Conservation (phyloP, 2,329 filamentous ascomycete species). For the Bimuria novae-zelandiae region DNA sequence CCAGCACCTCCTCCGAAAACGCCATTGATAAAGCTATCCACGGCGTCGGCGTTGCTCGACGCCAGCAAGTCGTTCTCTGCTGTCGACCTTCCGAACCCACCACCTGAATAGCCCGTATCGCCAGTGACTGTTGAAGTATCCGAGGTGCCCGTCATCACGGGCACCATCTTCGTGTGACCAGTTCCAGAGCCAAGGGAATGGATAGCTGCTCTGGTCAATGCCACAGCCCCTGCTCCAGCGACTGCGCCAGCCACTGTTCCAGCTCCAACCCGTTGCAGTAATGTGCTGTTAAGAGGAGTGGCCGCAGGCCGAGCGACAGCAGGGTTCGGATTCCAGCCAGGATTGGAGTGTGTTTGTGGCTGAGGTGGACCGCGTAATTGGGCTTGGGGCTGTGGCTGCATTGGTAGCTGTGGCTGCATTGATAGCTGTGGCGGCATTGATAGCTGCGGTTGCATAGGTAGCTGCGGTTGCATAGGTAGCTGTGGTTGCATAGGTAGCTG, state of each 20-base stretch:
- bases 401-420: not conserved
- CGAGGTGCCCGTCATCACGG: not conserved
- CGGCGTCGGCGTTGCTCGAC: not conserved
- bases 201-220: not conserved
- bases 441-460: not conserved
- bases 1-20: not conserved
- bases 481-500: not conserved
- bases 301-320: not conserved
- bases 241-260: not conserved
- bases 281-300: not conserved
- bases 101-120: too few relatives aligned
- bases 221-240: not conserved
- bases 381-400: not conserved
- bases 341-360: not conserved
- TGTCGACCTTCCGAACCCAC: not conserved
- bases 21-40: not conserved
- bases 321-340: not conserved
- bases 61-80: not conserved
- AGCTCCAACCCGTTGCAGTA: not conserved
- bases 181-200: too few relatives aligned
- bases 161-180: not conserved
- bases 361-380: not conserved
- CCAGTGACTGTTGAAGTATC: not conserved
- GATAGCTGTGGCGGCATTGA: too few relatives aligned
- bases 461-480: not conserved